These are phyloP conservation scores for Fusarium neocosmosporiellum DNA, from an alignment of 2,329 filamentous ascomycete genomes.

Conservation along the genomic window DNA sequence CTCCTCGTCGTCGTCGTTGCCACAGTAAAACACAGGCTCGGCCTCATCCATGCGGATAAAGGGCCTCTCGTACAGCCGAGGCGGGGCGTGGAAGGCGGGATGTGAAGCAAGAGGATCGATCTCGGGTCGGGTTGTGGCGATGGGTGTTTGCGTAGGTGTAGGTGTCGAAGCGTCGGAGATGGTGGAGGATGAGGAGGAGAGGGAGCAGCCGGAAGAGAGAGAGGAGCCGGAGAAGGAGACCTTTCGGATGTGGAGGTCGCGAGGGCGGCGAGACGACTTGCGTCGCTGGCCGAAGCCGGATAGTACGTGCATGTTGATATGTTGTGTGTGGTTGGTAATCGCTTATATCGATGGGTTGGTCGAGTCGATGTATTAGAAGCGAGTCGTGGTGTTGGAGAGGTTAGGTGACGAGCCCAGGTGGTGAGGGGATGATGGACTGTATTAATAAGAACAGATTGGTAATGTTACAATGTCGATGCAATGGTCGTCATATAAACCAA, in stretches of 20 bases:
- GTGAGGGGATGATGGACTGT: background rate
- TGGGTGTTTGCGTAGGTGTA: constrained; percentile 37
- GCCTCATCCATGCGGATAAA: constrained; percentile 44
- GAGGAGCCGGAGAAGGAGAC: constrained; percentile 55
- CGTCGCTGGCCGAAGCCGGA: constrained; percentile 52
- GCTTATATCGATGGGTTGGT: background rate
- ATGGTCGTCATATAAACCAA: constrained; percentile 21
- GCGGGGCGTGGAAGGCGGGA: constrained; percentile 51
- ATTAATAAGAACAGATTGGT: constrained; percentile 23
- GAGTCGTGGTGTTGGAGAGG: constrained; percentile 8
- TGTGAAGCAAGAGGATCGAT: constrained; percentile 51
- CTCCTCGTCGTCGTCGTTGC: constrained; percentile 40
- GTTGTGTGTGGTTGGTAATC: constrained; percentile 10
- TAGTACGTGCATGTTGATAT: constrained; percentile 50
- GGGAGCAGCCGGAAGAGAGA: constrained; percentile 51
- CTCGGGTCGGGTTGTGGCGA: constrained; percentile 40
- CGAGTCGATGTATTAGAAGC: background rate
- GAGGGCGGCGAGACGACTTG: constrained; percentile 48
- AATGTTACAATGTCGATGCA: constrained; percentile 28
- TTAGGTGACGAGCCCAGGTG: background rate
- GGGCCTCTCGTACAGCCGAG: constrained; percentile 51
- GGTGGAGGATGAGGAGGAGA: constrained; percentile 49
- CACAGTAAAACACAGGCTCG: constrained; percentile 44
- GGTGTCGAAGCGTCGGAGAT: constrained; percentile 35
- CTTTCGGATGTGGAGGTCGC: constrained; percentile 55